A percentile compares a stretch with the other conserved stretches of the same genome.
Evolutionary conservation across 2,329 filamentous ascomycete genomes (phyloP).

Genomic region (Furcasterigmium furcatum): DNA sequence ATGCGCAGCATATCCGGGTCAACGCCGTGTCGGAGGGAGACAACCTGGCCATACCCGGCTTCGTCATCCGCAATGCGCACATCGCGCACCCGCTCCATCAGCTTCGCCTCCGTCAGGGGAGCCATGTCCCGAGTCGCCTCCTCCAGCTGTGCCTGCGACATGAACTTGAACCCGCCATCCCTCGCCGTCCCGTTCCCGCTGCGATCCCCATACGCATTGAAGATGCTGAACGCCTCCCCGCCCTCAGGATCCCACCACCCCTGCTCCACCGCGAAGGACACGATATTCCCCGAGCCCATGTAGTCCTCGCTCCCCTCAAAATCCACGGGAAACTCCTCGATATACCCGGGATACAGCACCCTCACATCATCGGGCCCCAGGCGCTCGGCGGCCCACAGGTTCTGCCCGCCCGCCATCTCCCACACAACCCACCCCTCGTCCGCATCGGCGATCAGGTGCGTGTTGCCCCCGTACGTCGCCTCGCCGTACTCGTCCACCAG

Average conservation of each 20-base stretch:
- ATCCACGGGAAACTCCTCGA: conserved; percentile 20
- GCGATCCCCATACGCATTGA: conserved; percentile 18
- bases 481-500: conserved; percentile 35
- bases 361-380: conserved; percentile 17
- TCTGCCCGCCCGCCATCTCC: conserved; percentile 21
- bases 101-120: conserved; percentile 44
- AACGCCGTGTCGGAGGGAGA: conserved; percentile 14
- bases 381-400: conserved; percentile 21
- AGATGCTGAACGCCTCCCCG: conserved; percentile 21
- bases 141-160: conserved; percentile 21
- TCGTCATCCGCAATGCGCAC: conserved; percentile 20
- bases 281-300: conserved; percentile 21
- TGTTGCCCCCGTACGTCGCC: conserved; percentile 37
- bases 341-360: conserved; percentile 22
- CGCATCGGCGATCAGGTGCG: conserved; percentile 33
- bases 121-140: conserved; percentile 31
- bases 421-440: conserved; percentile 24
- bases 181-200: conserved; percentile 15
- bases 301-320: conserved; percentile 15
- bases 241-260: conserved; percentile 19
- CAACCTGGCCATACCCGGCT: conserved; percentile 22
- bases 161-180: conserved; percentile 24
- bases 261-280: conserved; percentile 19
- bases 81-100: conserved; percentile 32
- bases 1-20: conserved; percentile 18